Base-by-base conservation (phyloP, 2,329 filamentous ascomycete species). In the Trichoderma lentiforme region DNA sequence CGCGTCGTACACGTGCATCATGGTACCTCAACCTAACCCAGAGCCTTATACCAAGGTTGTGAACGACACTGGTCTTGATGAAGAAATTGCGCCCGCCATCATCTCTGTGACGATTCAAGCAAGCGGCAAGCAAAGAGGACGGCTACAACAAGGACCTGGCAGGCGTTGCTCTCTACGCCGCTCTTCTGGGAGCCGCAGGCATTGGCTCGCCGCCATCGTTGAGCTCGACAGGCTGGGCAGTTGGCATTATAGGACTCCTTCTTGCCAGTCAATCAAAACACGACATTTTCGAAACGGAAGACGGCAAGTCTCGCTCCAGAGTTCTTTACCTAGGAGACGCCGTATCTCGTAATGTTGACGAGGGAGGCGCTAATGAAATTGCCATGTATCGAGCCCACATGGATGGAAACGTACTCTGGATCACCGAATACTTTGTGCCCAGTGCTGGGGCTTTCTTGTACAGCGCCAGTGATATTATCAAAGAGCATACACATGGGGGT, bases 1-100 rank as follows among this genome's bases (percentile, higher is more conserved):
- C 1, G 3, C 36, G 18, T 7, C 6, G 14, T 18, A 0, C 36
- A 39, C 3, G 0, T 39, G 1, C 1, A 18, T 2, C 36, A 39
- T 39, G 36, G 5, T 15, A 39, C 36, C 15, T 18, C 36, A 39
- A 39, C 4, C 36, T 39, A 39, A 6, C 36, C 15, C 36, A 18
- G 36, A 15, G 2, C 15, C 36, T 18, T 39, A 39, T 39, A 39
- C 36, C 15, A 39, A 39, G 36, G 36, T 39, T 8, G 36, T 39
- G 8, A 39, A 39, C 36, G 36, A 39, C 36, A 39, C 36, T 39
- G 36, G 36, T 18, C 15, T 18, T 39, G 15, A 39, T 39, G 36
- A 1, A 39, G 36, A 39, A 2, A 39, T 39, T 39, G 15, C 36
- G 36, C 36, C 36, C 36, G 15, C 36, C 6, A 39, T 39, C 36